Evolutionary conservation across 129 eudicot species (phyloP), one percentile per base, ranked within the genome.

Genomic region (Centaurea solstitialis): DNA sequence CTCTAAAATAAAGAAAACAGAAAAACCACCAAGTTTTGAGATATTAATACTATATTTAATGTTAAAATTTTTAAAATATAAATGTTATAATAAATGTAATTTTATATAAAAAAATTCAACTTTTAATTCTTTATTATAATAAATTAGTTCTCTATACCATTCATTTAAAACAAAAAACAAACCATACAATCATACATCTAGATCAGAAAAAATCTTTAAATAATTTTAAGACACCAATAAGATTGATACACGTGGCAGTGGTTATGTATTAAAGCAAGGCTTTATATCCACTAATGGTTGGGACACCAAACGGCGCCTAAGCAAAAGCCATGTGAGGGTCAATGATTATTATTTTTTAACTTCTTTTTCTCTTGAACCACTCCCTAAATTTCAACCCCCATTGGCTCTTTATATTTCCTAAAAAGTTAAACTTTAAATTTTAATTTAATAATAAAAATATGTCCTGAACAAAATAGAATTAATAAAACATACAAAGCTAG

Each of bases 301-400:
- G 65, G 72, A 53, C 66, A 72, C 78, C 84, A 67, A 80, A 80
- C 84, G 84, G 84, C 84, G 84, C 84, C 79, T 24, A 80, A 73
- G 68, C 74, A 73, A 65, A 21, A 74, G 57, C 79, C 84, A 81
- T 74, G 84, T 80, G 84, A 81, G 73, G 57, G 2, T 66, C 64
- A 41, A 74, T 81, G 68, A 81, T 81, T 81, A 59, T 40, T 5
- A 20, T 18, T 18, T 59, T 76, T 18, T 57, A 9, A 74, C 15
- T 24, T 35, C 24, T 21, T 62, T 76, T 13, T 37, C 70, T 75
- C 13, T 15, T 59, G 70, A 75, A 50, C 53, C 35, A 18, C 70
- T 11, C 47, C 38, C 21, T 33, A 15, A 30, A 59, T 33, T 18
- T 64, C 68, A 21, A 64, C 8, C 9, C 28, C 68, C 68, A 59